Evolutionary conservation across 495 filamentous ascomycete genomes (phyloP).

Genomic region (Pseudoneurospora amorphoporcata): DNA sequence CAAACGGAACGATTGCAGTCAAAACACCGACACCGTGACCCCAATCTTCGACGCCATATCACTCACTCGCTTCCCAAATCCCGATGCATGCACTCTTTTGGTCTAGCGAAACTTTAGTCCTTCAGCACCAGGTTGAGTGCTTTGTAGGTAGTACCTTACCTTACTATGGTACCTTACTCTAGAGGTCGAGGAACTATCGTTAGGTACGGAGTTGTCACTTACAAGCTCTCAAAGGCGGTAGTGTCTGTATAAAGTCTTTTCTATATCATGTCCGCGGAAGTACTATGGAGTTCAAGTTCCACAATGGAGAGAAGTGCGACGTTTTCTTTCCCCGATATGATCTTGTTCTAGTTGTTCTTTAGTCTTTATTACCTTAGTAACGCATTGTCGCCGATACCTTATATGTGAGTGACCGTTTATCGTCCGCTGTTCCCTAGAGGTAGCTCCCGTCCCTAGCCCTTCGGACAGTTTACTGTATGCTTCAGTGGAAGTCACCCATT

Average conservation of each 20-base stretch:
- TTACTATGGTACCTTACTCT: not conserved
- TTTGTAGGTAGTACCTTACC: too few species aligned
- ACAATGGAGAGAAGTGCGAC: not conserved
- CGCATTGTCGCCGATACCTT: not conserved
- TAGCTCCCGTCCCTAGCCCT: not conserved
- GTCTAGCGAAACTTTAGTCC: too few species aligned
- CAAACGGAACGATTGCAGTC: not conserved
- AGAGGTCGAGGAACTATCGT: not conserved
- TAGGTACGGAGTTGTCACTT: not conserved
- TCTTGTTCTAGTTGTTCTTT: not conserved
- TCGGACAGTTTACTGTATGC: not conserved
- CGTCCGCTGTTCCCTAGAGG: not conserved
- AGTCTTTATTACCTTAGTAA: not conserved
- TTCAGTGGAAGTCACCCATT: not conserved
- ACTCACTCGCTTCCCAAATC: too few species aligned
- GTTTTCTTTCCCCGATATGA: not conserved
- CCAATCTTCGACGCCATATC: not conserved
- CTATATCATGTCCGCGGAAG: not conserved
- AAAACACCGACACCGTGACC: not conserved
- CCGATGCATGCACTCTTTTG: too few species aligned
- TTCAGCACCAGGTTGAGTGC: too few species aligned
- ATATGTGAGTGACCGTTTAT: not conserved
- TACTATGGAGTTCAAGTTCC: not conserved
- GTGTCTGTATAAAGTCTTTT: not conserved
- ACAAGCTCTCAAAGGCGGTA: not conserved